Conservation (phyloP, 495 filamentous ascomycete species). For the Hyaloscypha hepaticicola region DNA sequence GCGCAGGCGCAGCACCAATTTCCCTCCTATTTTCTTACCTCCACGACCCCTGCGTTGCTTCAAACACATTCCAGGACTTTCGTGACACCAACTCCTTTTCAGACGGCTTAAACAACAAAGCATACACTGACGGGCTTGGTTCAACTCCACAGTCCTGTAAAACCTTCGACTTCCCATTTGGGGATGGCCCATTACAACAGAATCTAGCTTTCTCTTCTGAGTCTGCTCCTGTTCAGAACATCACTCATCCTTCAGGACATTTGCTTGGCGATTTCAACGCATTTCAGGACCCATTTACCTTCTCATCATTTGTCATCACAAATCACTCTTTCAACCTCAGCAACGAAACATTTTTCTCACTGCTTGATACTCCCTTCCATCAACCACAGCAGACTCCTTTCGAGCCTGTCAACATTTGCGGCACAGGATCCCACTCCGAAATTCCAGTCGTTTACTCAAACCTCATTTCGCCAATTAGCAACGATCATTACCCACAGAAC, state of each 20-base stretch:
- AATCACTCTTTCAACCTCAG: neutral
- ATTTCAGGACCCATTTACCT: neutral
- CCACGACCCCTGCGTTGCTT: neutral
- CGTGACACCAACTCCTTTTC: neutral
- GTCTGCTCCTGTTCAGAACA: neutral
- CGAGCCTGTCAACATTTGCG: neutral
- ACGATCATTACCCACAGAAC: neutral
- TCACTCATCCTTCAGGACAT: neutral
- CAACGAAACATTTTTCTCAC: neutral
- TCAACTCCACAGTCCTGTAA: neutral
- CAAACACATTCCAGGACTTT: neutral
- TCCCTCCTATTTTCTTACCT: neutral
- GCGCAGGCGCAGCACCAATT: neutral
- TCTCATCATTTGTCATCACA: neutral
- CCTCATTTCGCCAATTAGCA: neutral
- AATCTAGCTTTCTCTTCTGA: neutral
- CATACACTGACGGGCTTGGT: neutral
- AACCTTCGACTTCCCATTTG: neutral
- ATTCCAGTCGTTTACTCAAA: neutral
- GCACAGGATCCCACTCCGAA: neutral
- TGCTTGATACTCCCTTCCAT: neutral
- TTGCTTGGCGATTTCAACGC: neutral
- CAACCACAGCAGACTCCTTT: neutral
- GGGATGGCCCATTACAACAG: neutral
- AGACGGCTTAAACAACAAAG: neutral